Conservation (phyloP, 371 early-diverging fungal species). For the Mortierella sp. region DNA sequence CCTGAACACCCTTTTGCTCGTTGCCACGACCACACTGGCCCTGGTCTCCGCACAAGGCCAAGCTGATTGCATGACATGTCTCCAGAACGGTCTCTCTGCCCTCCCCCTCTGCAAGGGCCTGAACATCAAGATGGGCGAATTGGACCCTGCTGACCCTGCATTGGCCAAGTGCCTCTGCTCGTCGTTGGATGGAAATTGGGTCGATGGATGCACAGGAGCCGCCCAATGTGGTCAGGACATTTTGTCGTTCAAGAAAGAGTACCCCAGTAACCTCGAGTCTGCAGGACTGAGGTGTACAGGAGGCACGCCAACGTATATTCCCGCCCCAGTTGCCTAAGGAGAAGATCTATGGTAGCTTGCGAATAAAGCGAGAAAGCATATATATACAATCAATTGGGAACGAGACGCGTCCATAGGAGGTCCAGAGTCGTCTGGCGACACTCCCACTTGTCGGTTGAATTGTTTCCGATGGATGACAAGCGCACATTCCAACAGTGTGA, state of each 20-base stretch:
- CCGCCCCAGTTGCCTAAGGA: no score
- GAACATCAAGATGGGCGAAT: slow-evolving; percentile 11
- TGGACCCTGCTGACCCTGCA: slow-evolving; percentile 3
- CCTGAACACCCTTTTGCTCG: no score
- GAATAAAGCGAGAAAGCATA: no score
- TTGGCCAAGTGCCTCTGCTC: slow-evolving; percentile 18
- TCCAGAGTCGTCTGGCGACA: no score
- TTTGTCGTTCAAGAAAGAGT: slow-evolving; percentile 14
- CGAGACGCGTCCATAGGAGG: no score
- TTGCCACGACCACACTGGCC: background rate
- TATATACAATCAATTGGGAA: no score
- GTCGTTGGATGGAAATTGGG: slow-evolving; percentile 18
- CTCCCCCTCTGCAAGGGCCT: slow-evolving; percentile 17
- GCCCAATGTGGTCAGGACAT: slow-evolving; percentile 10
- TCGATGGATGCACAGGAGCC: slow-evolving; percentile 1
- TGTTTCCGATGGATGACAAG: no score
- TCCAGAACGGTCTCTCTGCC: slow-evolving; percentile 14
- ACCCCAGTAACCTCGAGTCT: background rate
- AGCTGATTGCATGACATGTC: slow-evolving; percentile 12
- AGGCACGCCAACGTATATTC: no score
- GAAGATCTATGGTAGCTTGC: no score
- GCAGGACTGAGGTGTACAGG: no score
- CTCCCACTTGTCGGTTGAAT: no score
- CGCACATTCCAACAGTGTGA: no score
- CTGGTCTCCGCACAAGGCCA: slow-evolving; percentile 12